A percentile compares a stretch with the other conserved stretches of the same genome.
Evolutionary conservation across 2,329 filamentous ascomycete genomes (phyloP).

Genomic region (Aureobasidium sp.): DNA sequence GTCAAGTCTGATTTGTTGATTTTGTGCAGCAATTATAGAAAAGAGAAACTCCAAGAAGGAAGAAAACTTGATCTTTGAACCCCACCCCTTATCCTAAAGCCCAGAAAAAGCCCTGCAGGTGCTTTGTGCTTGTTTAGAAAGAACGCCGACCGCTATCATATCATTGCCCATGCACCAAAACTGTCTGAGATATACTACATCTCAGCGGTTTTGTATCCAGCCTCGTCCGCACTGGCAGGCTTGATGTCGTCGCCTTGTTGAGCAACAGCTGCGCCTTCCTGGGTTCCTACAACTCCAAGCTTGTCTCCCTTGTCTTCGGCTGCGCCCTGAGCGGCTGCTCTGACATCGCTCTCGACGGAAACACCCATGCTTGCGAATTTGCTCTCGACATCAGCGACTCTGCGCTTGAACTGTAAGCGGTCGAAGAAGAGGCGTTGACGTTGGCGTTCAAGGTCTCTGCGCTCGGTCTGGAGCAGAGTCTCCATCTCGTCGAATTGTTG

Average conservation of each 20-base stretch:
- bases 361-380: constrained; percentile 21
- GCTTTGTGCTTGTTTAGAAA: background rate
- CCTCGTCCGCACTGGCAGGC: background rate
- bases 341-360: background rate
- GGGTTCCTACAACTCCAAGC: background rate
- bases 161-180: background rate
- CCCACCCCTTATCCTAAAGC: background rate
- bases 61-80: background rate
- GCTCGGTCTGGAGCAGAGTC: constrained; percentile 80
- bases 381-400: constrained; percentile 75
- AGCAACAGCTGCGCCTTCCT: background rate
- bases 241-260: background rate
- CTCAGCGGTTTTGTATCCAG: background rate
- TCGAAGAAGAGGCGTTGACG: constrained; percentile 92
- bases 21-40: background rate
- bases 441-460: constrained; percentile 82
- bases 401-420: constrained; percentile 78
- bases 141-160: background rate
- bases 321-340: constrained; percentile 3
- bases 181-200: background rate
- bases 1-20: too few species aligned
- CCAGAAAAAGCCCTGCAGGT: background rate
- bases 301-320: constrained; percentile 1
- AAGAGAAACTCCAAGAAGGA: background rate
- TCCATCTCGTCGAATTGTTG: constrained; percentile 97